phyloP scores from a whole-genome alignment of 345 rosid species.

The Hibiscus trionum region DNA sequence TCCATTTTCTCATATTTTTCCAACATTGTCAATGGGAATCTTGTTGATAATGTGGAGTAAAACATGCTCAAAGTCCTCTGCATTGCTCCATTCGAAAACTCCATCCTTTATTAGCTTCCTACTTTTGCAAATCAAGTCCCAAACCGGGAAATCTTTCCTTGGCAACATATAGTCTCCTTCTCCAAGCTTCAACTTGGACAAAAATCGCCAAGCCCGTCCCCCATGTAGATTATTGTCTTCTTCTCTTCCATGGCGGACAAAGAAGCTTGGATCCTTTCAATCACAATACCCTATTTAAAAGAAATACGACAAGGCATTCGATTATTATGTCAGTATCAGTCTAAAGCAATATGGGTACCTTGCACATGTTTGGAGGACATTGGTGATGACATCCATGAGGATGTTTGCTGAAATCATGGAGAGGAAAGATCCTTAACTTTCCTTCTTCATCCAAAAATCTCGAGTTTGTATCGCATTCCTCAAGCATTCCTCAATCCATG shows the following conservation, averaged over 20 bases:
- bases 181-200: constrained; percentile 67
- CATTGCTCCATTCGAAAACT: constrained; percentile 69
- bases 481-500: too few species aligned
- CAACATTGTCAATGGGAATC: constrained; percentile 17
- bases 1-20: too few species aligned
- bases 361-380: constrained; percentile 96
- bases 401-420: constrained; percentile 45
- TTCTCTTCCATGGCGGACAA: constrained; percentile 20
- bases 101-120: constrained; percentile 47
- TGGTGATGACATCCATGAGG: constrained; percentile 49
- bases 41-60: constrained; percentile 29
- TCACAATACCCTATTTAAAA: background rate
- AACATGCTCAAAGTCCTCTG: constrained; percentile 45
- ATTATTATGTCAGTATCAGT: background rate
- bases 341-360: constrained; percentile 33
- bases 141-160: constrained; percentile 71
- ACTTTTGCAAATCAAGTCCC: constrained; percentile 56
- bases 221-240: constrained; percentile 55
- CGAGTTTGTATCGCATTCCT: too few species aligned
- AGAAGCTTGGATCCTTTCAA: constrained; percentile 19
- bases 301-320: background rate
- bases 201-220: constrained; percentile 77
- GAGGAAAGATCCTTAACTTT: constrained; percentile 20
- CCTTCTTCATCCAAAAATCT: too few species aligned
- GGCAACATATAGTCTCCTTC: constrained; percentile 63